phyloP scores from a whole-genome alignment of 2,329 filamentous ascomycete species.

The Macrophomina tecta region DNA sequence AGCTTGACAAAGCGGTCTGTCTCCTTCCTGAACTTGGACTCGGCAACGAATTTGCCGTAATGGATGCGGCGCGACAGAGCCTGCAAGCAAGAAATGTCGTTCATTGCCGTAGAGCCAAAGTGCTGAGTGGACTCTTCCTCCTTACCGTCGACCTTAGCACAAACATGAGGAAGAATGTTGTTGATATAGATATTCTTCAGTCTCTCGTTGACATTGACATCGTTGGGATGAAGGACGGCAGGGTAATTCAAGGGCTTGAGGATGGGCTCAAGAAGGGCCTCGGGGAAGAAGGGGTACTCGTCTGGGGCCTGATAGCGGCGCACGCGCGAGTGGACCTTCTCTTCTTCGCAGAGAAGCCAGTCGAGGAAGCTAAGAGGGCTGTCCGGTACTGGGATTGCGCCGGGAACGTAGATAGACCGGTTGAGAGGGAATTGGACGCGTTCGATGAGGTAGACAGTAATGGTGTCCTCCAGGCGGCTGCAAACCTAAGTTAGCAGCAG shows the following conservation, averaged over 20 bases:
- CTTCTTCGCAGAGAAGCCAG: slow-evolving; percentile 90
- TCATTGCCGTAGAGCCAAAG: slow-evolving; percentile 90
- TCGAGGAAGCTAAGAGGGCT: slow-evolving; percentile 81
- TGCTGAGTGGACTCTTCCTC: slow-evolving; percentile 91
- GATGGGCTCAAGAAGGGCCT: slow-evolving; percentile 77
- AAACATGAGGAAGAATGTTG: slow-evolving; percentile 82
- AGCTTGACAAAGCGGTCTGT: slow-evolving; percentile 78
- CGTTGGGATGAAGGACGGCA: slow-evolving; percentile 81
- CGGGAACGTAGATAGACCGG: slow-evolving; percentile 80
- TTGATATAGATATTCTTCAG: slow-evolving; percentile 87
- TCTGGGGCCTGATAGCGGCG: slow-evolving; percentile 95
- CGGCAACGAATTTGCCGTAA: slow-evolving; percentile 98
- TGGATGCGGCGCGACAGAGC: slow-evolving; percentile 89
- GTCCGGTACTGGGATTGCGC: slow-evolving; percentile 78
- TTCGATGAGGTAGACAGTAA: slow-evolving; percentile 96
- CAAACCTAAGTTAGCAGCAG: slow-evolving; percentile 8
- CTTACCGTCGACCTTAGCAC: slow-evolving; percentile 74
- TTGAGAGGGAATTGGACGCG: slow-evolving; percentile 97
- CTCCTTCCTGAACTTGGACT: slow-evolving; percentile 90
- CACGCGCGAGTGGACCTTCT: slow-evolving; percentile 88
- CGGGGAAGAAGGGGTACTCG: slow-evolving; percentile 96
- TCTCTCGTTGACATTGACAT: slow-evolving; percentile 86
- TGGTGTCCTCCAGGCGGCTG: slow-evolving; percentile 96
- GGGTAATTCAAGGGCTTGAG: slow-evolving; percentile 90
- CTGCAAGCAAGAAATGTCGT: slow-evolving; percentile 89